These are phyloP conservation scores for Anisodus tanguticus DNA, from an alignment of 257 asterid species.

Conservation along the genomic window DNA sequence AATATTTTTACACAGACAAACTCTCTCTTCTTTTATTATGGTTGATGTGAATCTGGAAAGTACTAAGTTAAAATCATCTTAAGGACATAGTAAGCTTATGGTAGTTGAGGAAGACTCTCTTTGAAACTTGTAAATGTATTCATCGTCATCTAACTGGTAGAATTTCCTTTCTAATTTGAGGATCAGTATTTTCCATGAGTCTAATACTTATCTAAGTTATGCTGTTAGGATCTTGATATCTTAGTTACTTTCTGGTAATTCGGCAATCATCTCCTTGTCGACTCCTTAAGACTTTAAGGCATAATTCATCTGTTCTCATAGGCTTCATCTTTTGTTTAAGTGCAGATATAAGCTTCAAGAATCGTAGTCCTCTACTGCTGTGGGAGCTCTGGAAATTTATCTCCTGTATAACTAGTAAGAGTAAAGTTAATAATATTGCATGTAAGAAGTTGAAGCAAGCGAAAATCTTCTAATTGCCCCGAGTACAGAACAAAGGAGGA, in stretches of 20 bases:
- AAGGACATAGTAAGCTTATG: background rate
- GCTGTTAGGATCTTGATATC: background rate
- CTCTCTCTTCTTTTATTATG: background rate
- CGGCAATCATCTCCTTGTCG: background rate
- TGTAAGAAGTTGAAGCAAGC: conserved; percentile 35
- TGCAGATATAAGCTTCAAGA: background rate
- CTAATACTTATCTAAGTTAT: background rate
- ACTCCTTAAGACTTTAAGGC: background rate
- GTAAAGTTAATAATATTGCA: background rate
- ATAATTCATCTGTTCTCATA: background rate
- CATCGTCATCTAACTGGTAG: background rate
- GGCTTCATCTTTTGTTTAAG: background rate
- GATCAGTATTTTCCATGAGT: background rate
- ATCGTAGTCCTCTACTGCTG: background rate
- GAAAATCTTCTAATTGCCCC: conserved; percentile 25
- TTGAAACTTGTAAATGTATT: background rate
- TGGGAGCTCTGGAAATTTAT: background rate
- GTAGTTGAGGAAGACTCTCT: background rate
- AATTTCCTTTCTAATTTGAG: background rate
- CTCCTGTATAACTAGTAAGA: background rate
- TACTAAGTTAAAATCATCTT: background rate
- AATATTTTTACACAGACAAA: background rate
- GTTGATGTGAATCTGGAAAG: background rate
- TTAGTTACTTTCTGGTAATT: background rate
- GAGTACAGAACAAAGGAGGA: background rate